Evolutionary conservation across 2,329 filamentous ascomycete genomes (phyloP).

Genomic region (Pseudofabraea citricarpa): DNA sequence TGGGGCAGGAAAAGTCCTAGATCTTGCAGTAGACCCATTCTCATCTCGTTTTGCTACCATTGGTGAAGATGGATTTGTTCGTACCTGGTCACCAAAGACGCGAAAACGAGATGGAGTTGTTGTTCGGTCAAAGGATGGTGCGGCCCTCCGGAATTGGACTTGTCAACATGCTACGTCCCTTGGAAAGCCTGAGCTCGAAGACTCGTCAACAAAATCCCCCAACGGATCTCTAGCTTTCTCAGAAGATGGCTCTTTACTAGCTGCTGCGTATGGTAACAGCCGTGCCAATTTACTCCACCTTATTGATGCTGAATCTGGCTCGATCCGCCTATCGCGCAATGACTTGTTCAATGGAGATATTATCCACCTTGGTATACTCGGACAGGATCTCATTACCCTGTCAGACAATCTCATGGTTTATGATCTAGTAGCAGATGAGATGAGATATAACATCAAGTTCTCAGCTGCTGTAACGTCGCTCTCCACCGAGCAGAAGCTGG

Average conservation of each 20-base stretch:
- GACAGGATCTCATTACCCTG: constrained; percentile 69
- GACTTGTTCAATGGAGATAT: constrained; percentile 63
- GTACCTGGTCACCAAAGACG: constrained; percentile 75
- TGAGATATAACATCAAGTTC: constrained; percentile 62
- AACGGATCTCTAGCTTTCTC: constrained; percentile 72
- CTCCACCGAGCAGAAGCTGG: constrained; percentile 30
- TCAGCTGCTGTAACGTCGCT: constrained; percentile 33
- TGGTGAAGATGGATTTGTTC: constrained; percentile 72
- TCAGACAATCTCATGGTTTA: constrained; percentile 73
- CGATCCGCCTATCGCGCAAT: constrained; percentile 60
- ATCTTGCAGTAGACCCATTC: constrained; percentile 65
- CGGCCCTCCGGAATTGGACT: constrained; percentile 68
- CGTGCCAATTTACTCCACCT: constrained; percentile 60
- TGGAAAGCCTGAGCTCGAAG: constrained; percentile 32
- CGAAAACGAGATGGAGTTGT: constrained; percentile 64
- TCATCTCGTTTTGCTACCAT: constrained; percentile 75
- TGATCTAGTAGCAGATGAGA: constrained; percentile 75
- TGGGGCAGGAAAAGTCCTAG: constrained; percentile 57
- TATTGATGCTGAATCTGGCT: constrained; percentile 67
- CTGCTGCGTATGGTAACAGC: constrained; percentile 56
- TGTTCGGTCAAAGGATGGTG: constrained; percentile 51
- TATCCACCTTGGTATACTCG: constrained; percentile 65
- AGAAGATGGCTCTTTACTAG: constrained; percentile 79
- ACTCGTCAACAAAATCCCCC: constrained; percentile 8
- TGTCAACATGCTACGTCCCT: constrained; percentile 56